Percentiles rank a stretch among this genome's conserved stretches.
phyloP scores from a whole-genome alignment of 306 rosid genomes.

The Leucaena leucocephala region DNA sequence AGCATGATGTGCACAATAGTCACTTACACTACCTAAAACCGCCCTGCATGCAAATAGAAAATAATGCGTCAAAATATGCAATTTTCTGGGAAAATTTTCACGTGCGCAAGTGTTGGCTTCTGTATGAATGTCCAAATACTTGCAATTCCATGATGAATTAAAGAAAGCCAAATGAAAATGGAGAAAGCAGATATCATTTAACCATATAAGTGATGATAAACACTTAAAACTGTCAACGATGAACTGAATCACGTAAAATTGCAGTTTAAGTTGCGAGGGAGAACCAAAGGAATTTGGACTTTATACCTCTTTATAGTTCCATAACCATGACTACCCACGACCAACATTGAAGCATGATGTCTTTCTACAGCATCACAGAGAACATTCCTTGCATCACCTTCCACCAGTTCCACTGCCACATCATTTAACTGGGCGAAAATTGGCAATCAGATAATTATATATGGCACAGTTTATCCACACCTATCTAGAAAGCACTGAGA shows the following conservation, averaged over 20 bases:
- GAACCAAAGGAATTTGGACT: background rate
- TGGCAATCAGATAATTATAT: constrained; percentile 3
- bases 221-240: background rate
- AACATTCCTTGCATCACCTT: constrained; percentile 79
- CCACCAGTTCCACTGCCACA: constrained; percentile 51
- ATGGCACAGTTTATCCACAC: background rate
- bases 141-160: background rate
- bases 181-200: background rate
- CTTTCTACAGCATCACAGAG: constrained; percentile 72
- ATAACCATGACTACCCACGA: constrained; percentile 84
- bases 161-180: background rate
- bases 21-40: constrained; percentile 81
- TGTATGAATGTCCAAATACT: background rate
- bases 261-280: background rate
- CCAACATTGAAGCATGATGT: constrained; percentile 69
- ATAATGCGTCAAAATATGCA: background rate
- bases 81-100: background rate
- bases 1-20: constrained; percentile 82
- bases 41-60: constrained; percentile 55
- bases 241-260: background rate
- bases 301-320: constrained; percentile 78
- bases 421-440: constrained; percentile 46
- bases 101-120: background rate
- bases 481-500: background rate
- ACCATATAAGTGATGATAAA: background rate